Evolutionary conservation across 805 yeast species (phyloP).

Genomic region (Jamesozyma jinghongensis): DNA sequence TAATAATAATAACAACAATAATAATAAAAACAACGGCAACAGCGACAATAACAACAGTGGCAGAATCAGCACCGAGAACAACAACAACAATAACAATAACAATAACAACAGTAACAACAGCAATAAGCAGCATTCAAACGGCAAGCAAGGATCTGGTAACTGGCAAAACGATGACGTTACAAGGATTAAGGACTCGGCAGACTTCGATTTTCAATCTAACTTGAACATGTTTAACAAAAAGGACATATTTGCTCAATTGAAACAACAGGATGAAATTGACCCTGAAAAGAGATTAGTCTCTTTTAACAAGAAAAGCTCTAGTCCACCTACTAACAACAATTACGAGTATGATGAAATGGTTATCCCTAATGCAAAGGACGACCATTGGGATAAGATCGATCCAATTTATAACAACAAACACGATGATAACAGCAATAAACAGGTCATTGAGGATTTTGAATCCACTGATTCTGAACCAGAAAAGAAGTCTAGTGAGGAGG

Average conservation of each 20-base stretch:
- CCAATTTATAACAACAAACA: slow-evolving; percentile 6
- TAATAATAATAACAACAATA: slow-evolving; percentile 7
- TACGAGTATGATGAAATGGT: slow-evolving; percentile 71
- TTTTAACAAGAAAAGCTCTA: slow-evolving; percentile 46
- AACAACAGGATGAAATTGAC: slow-evolving; percentile 49
- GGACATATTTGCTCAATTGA: slow-evolving; percentile 69
- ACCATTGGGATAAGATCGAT: slow-evolving; percentile 44
- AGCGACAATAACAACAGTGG: slow-evolving; percentile 1
- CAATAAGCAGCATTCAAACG: slow-evolving; percentile 17
- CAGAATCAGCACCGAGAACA: slow-evolving; percentile 12
- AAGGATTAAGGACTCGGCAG: slow-evolving; percentile 42
- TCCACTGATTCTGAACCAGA: slow-evolving; percentile 3
- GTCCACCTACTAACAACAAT: slow-evolving; percentile 25
- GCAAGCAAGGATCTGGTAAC: slow-evolving; percentile 14
- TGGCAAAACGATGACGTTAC: slow-evolving; percentile 44
- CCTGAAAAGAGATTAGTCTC: slow-evolving; percentile 62
- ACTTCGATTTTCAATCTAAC: slow-evolving; percentile 80
- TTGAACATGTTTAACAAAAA: slow-evolving; percentile 74
- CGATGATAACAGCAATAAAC: not conserved
- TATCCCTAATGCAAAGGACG: slow-evolving; percentile 37
- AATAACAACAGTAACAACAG: slow-evolving; percentile 29
- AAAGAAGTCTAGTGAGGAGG: slow-evolving; percentile 7
- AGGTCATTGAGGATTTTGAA: slow-evolving; percentile 3
- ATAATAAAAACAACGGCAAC: slow-evolving; percentile 1
- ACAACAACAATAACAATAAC: slow-evolving; percentile 3